Percentiles rank a stretch among this genome's conserved stretches.
These are phyloP conservation scores for Blastobotrys raffinosifermentans DNA, from an alignment of 1,139 yeast genomes.

Conservation along the genomic window DNA sequence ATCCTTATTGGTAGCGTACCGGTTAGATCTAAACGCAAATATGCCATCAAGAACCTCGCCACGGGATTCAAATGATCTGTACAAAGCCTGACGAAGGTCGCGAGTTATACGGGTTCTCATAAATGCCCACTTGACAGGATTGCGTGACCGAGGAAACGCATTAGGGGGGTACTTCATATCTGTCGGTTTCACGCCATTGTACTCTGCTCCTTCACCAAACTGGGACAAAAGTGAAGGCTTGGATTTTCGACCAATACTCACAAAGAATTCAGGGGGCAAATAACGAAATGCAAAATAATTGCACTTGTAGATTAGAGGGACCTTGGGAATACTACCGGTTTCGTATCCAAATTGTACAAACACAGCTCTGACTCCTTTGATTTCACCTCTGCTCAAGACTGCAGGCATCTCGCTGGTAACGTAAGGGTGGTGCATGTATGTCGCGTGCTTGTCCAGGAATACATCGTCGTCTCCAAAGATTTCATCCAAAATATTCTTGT, in stretches of 20 bases:
- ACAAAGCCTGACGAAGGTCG: constrained; percentile 35
- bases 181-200: constrained; percentile 23
- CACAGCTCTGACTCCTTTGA: constrained; percentile 24
- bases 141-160: constrained; percentile 21
- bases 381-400: constrained; percentile 15
- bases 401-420: constrained; percentile 20
- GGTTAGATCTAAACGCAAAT: constrained; percentile 37
- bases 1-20: constrained; percentile 36
- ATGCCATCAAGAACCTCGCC: constrained; percentile 40
- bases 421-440: constrained; percentile 11
- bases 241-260: constrained; percentile 45
- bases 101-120: constrained; percentile 38
- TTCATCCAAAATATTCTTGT: constrained; percentile 11
- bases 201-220: constrained; percentile 21
- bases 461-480: constrained; percentile 16
- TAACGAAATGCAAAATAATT: constrained; percentile 25
- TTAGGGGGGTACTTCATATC: constrained; percentile 12
- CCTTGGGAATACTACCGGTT: constrained; percentile 10
- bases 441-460: constrained; percentile 7
- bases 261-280: constrained; percentile 43
- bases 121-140: constrained; percentile 39
- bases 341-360: constrained; percentile 21
- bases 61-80: constrained; percentile 24
- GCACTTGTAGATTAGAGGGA: constrained; percentile 17
- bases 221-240: constrained; percentile 40